phyloP scores from a whole-genome alignment of 495 filamentous ascomycete genomes.

The Penicillium paradoxum region DNA sequence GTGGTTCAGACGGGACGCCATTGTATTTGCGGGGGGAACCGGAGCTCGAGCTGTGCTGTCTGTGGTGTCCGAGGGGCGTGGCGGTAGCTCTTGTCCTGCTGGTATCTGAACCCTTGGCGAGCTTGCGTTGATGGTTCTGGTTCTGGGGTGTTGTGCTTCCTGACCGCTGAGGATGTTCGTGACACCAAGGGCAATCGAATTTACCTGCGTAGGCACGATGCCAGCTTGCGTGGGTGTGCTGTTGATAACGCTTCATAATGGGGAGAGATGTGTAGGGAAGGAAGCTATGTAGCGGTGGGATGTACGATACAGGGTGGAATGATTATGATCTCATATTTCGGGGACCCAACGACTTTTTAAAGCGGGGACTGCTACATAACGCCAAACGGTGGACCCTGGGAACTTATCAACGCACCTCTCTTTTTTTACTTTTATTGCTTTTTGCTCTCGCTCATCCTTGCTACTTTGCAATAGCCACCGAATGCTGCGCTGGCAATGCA shows the following conservation, averaged over 20 bases:
- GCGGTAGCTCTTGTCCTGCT: not conserved
- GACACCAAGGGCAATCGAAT: slow-evolving; percentile 4
- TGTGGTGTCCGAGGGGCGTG: not conserved
- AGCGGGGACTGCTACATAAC: not conserved
- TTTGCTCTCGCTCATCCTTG: not conserved
- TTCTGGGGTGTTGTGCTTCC: not conserved
- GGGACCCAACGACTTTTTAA: not conserved
- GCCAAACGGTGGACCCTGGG: not conserved
- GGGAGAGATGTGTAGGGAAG: not conserved
- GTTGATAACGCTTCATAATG: slow-evolving; percentile 5
- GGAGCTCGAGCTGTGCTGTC: not conserved
- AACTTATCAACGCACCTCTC: not conserved
- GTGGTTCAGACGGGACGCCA: not conserved
- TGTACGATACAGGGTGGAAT: not conserved
- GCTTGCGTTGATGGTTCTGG: not conserved
- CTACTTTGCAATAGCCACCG: not conserved
- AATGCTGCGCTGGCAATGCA: slow-evolving; percentile 5
- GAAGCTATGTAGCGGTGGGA: not conserved
- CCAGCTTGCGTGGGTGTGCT: slow-evolving; percentile 7
- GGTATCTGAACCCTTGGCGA: not conserved
- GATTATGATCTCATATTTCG: not conserved
- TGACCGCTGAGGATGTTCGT: not conserved
- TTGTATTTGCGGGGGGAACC: not conserved
- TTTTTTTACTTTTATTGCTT: not conserved
- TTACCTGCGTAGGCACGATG: slow-evolving; percentile 4